Evolutionary conservation across 1,284 basidiomycete species (phyloP).

Genomic region (Cryptococcus sp.): DNA sequence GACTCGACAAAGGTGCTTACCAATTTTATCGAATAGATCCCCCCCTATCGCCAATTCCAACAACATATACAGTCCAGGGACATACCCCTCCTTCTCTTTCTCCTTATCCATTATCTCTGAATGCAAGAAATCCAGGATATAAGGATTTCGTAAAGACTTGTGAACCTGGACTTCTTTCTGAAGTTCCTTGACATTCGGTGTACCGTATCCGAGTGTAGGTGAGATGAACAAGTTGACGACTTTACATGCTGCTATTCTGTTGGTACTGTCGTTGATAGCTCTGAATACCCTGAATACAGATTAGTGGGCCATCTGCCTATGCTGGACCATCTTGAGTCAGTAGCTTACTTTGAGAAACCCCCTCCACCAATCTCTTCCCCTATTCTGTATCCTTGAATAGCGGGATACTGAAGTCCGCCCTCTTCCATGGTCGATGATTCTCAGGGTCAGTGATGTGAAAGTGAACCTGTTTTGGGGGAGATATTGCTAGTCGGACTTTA

Average conservation of each 20-base stretch:
- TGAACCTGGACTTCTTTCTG: slow-evolving; percentile 95
- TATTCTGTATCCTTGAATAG: slow-evolving; percentile 61
- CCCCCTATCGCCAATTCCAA: slow-evolving; percentile 90
- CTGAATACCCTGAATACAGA: slow-evolving; percentile 63
- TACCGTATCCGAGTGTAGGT: slow-evolving; percentile 27
- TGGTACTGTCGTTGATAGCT: slow-evolving; percentile 63
- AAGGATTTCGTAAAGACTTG: slow-evolving; percentile 68
- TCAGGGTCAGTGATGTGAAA: too few relatives aligned
- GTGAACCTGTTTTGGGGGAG: too few relatives aligned
- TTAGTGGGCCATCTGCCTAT: not conserved
- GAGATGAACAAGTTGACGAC: slow-evolving; percentile 57
- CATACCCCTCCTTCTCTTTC: slow-evolving; percentile 48
- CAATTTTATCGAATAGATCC: slow-evolving; percentile 97
- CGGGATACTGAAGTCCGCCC: slow-evolving; percentile 25
- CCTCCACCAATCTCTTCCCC: slow-evolving; percentile 74
- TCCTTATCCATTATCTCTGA: slow-evolving; percentile 69
- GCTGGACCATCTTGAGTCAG: not conserved
- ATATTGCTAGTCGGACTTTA: too few relatives aligned
- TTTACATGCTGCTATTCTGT: slow-evolving; percentile 74
- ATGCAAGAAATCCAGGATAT: slow-evolving; percentile 81
- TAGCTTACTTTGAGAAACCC: slow-evolving; percentile 69
- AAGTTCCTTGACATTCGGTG: slow-evolving; percentile 60
- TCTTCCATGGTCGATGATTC: not conserved
- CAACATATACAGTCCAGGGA: slow-evolving; percentile 85
- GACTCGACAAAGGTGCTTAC: slow-evolving; percentile 49